These are phyloP conservation scores for Aquilaria agallochum DNA, from an alignment of 441 rosid species.

Conservation along the genomic window DNA sequence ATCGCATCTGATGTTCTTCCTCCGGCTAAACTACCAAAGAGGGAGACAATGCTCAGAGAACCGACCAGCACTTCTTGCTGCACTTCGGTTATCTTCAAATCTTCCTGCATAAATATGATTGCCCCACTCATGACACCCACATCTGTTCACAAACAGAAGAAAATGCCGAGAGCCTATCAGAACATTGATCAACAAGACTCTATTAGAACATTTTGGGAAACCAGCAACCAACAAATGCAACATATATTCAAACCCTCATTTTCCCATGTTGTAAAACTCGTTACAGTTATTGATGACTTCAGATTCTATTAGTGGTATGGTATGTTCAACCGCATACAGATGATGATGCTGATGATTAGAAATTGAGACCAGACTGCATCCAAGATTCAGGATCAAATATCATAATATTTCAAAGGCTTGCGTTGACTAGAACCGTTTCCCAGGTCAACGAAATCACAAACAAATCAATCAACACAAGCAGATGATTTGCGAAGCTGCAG, in stretches of 20 bases:
- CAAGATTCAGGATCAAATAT: background rate
- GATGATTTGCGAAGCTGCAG: background rate
- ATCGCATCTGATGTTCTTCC: conserved; percentile 78
- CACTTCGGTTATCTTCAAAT: conserved; percentile 72
- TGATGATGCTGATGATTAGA: too few species aligned
- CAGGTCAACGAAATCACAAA: background rate
- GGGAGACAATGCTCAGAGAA: conserved; percentile 66
- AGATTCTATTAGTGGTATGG: too few species aligned
- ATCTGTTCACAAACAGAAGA: conserved; percentile 35
- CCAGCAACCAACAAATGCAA: too few species aligned
- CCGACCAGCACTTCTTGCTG: conserved; percentile 82
- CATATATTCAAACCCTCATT: too few species aligned
- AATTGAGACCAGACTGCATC: too few species aligned
- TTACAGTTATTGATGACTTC: too few species aligned
- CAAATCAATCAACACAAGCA: background rate
- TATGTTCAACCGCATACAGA: too few species aligned
- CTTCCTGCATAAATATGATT: conserved; percentile 77
- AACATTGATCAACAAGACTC: too few species aligned
- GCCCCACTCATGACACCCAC: conserved; percentile 98
- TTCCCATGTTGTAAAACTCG: too few species aligned
- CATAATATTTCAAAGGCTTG: background rate
- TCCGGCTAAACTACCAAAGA: conserved; percentile 82
- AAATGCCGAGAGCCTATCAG: too few species aligned
- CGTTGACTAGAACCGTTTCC: background rate
- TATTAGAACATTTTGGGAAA: too few species aligned